Evolutionary conservation across 306 rosid genomes (phyloP), one percentile per base, ranked within the genome.

Genomic region (Cicer bijugum): DNA sequence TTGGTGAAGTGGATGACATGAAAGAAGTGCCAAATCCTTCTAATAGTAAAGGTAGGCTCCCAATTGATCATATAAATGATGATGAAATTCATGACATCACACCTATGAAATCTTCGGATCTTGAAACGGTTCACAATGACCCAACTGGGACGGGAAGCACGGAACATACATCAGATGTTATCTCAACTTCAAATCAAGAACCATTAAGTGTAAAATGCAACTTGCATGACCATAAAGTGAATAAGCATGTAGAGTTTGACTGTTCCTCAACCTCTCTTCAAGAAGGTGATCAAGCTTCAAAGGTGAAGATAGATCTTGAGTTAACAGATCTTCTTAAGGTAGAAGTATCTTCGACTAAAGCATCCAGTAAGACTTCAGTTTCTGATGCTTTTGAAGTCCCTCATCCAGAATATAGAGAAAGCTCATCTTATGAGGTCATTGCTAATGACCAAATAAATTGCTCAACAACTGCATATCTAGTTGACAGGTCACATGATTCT

Each of bases 91-190:
- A 69, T 52, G 68, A 70, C 50, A 16, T 39, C 48, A 39, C 73
- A n/a, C 68, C 76, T 61, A n/a, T 76, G 47, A 57, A 55, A 78
- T 71, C 78, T 67, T 81, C 85, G 6, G 53, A 77, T 81, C 60
- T 75, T 65, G 78, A 81, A 72, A 77, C 70, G 16, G 69, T 71
- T 72, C 45, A 16, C 67, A 67, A 79, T 72, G 72, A 82, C 69
- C 28, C 28, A 64, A 46, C 76, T 66, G 81, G 72, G 75, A 68
- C 33, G 71, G 78, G 69, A 53, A 66, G 55, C 47, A 43, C 69
- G 72, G 87, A 86, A 79, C 84, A 74, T 19, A 59, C 37, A 43
- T 78, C 50, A 56, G 83, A 86, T 80, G 65, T 68, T 65, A 28
- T 82, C 53, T 47, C 81, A 75, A 12, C 38, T 39, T 77, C 79